phyloP scores from a whole-genome alignment of 2,329 filamentous ascomycete genomes.

The Fusarium duplospermum region DNA sequence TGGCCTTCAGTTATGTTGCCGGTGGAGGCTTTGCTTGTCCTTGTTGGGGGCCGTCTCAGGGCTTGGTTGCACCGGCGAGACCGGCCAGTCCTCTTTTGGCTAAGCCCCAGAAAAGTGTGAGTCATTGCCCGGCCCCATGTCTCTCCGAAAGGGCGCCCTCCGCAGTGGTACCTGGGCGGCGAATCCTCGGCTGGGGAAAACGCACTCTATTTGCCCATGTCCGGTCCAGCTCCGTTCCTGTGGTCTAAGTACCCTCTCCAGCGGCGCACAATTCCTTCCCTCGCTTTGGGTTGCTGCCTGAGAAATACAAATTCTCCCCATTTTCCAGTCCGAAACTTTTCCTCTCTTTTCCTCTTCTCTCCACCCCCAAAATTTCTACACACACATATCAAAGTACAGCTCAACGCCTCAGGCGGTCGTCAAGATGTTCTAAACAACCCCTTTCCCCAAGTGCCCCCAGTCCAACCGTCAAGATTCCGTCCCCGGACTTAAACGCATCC shows the following conservation, averaged over 20 bases:
- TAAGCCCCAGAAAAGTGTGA: conserved; percentile 49
- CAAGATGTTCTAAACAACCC: conserved; percentile 71
- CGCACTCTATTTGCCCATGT: conserved; percentile 20
- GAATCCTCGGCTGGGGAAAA: conserved; percentile 22
- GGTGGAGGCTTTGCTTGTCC: conserved; percentile 32
- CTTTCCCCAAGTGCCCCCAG: conserved; percentile 51
- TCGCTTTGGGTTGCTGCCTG: conserved; percentile 55
- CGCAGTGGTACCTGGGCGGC: conserved; percentile 28
- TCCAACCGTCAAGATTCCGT: conserved; percentile 66
- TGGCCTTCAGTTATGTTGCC: background rate
- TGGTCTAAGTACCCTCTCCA: conserved; percentile 20
- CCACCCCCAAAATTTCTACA: conserved; percentile 50
- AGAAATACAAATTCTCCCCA: conserved; percentile 57
- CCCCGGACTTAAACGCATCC: conserved; percentile 53
- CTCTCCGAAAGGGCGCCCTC: conserved; percentile 41
- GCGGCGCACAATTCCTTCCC: conserved; percentile 37
- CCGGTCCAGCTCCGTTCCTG: conserved; percentile 31
- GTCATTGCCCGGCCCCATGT: conserved; percentile 48
- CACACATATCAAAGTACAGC: conserved; percentile 45
- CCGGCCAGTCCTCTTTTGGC: conserved; percentile 46
- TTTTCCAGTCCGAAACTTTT: conserved; percentile 42
- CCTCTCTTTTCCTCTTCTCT: conserved; percentile 50
- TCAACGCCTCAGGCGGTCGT: conserved; percentile 53
- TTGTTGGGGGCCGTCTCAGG: conserved; percentile 36
- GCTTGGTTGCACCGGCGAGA: conserved; percentile 33